Conservation (phyloP, 352 stramenopile genomes). For the Globisporangium radiosum region DNA sequence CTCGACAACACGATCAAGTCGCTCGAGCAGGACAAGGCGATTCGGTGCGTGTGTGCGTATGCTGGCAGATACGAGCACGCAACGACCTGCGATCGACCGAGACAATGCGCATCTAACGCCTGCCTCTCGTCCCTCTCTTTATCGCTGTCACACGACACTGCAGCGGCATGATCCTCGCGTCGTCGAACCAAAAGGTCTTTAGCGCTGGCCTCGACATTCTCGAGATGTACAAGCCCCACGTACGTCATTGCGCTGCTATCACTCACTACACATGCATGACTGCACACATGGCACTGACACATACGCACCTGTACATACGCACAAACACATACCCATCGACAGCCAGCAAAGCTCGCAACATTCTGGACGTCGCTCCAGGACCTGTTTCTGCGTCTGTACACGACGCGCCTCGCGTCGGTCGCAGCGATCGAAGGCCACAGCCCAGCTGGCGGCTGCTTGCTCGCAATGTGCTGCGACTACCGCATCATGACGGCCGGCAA, state of each 20-base stretch:
- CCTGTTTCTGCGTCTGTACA: conserved; percentile 91
- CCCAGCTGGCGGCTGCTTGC: conserved; percentile 90
- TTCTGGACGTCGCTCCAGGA: conserved; percentile 93
- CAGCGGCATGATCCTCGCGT: conserved; percentile 74
- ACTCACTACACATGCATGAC: background rate
- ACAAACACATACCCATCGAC: background rate
- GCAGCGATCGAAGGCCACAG: conserved; percentile 90
- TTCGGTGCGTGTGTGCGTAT: conserved; percentile 32
- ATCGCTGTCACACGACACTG: background rate
- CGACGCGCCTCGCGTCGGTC: conserved; percentile 78
- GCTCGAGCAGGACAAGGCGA: conserved; percentile 65
- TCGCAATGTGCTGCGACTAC: conserved; percentile 94
- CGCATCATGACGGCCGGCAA: conserved; percentile 88
- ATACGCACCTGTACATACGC: background rate
- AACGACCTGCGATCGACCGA: too few relatives aligned
- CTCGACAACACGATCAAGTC: conserved; percentile 63
- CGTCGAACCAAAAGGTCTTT: conserved; percentile 82
- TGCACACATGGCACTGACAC: background rate
- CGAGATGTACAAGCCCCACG: conserved; percentile 89
- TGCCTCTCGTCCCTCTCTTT: background rate
- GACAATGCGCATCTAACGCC: too few relatives aligned
- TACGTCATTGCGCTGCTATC: conserved; percentile 9
- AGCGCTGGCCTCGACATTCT: conserved; percentile 90
- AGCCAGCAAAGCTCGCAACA: conserved; percentile 52
- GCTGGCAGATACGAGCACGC: too few relatives aligned